phyloP scores from a whole-genome alignment of 2,329 filamentous ascomycete genomes.

The Botryosphaeria agaves region DNA sequence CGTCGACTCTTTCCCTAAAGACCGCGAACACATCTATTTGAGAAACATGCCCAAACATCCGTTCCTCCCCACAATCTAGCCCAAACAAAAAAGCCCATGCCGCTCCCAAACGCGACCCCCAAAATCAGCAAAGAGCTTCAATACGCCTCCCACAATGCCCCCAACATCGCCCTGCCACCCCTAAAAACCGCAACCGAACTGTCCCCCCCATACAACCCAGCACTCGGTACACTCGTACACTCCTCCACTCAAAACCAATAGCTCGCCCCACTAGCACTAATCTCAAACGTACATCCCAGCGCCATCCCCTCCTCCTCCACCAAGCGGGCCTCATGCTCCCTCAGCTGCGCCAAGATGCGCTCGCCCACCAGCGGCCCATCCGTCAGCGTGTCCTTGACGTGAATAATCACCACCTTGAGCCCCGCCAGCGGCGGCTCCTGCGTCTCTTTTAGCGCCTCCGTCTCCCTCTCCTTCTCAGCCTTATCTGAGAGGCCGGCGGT shows the following conservation, averaged over 20 bases:
- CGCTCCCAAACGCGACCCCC: too few relatives aligned
- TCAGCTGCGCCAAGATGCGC: constrained; percentile 52
- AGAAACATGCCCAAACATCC: too few relatives aligned
- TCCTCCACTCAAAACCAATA: constrained; percentile 25
- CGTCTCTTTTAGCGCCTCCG: background rate
- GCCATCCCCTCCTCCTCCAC: constrained; percentile 30
- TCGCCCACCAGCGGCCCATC: constrained; percentile 51
- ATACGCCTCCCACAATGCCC: too few relatives aligned
- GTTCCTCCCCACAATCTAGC: too few relatives aligned
- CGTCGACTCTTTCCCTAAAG: too few relatives aligned
- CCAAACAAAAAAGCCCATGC: too few relatives aligned
- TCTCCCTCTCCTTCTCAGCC: background rate
- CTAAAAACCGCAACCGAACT: too few relatives aligned
- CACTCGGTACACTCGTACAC: too few relatives aligned
- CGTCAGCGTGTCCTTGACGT: constrained; percentile 72
- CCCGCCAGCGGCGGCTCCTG: constrained; percentile 43
- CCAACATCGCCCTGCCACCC: too few relatives aligned
- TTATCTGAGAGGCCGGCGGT: constrained; percentile 3
- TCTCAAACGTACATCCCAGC: constrained; percentile 64
- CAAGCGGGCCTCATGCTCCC: constrained; percentile 37
- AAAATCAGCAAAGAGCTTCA: too few relatives aligned
- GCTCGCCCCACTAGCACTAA: constrained; percentile 48
- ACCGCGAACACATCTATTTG: too few relatives aligned
- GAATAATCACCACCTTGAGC: constrained; percentile 72
- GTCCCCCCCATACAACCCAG: too few relatives aligned